A percentile compares a stretch with the other conserved stretches of the same genome.
phyloP scores from a whole-genome alignment of 2,329 filamentous ascomycete species.

The Penicillium glabrum region DNA sequence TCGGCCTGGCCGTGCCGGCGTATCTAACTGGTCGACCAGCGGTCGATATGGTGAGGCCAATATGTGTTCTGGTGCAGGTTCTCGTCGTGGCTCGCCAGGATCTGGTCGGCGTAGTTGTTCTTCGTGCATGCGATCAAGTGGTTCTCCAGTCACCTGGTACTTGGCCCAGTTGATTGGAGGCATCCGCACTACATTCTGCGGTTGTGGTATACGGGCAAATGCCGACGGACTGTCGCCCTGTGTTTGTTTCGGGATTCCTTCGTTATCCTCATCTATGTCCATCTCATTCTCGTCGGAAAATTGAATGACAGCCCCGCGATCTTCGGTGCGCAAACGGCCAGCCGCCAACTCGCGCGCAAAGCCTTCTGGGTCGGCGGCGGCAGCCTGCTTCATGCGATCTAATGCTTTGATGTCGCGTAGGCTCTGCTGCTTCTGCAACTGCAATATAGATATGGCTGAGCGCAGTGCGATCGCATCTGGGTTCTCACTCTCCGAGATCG shows the following conservation, averaged over 20 bases:
- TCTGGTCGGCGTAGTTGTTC: conserved; percentile 70
- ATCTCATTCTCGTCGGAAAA: conserved; percentile 39
- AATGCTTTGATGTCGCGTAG: conserved; percentile 71
- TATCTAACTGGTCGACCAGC: conserved; percentile 53
- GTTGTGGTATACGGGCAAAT: conserved; percentile 69
- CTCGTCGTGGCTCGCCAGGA: conserved; percentile 40
- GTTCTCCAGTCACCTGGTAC: conserved; percentile 84
- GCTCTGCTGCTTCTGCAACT: conserved; percentile 79
- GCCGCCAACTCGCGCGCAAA: conserved; percentile 69
- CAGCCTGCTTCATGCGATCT: conserved; percentile 67
- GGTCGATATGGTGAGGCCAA: conserved; percentile 62
- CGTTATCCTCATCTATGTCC: conserved; percentile 34
- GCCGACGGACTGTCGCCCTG: conserved; percentile 8
- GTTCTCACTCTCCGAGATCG: conserved; percentile 58
- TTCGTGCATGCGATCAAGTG: conserved; percentile 78
- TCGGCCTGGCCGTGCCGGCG: conserved; percentile 30
- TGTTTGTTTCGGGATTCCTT: conserved; percentile 21
- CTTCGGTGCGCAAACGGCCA: conserved; percentile 56
- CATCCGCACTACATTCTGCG: conserved; percentile 80
- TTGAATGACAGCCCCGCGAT: conserved; percentile 33
- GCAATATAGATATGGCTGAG: conserved; percentile 80
- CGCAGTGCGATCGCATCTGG: conserved; percentile 85
- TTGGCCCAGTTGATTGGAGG: conserved; percentile 94
- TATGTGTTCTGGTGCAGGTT: conserved; percentile 49
- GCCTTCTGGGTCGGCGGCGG: conserved; percentile 67